Conservation (phyloP, 345 rosid species). For the Arabidopsis arenosa region DNA sequence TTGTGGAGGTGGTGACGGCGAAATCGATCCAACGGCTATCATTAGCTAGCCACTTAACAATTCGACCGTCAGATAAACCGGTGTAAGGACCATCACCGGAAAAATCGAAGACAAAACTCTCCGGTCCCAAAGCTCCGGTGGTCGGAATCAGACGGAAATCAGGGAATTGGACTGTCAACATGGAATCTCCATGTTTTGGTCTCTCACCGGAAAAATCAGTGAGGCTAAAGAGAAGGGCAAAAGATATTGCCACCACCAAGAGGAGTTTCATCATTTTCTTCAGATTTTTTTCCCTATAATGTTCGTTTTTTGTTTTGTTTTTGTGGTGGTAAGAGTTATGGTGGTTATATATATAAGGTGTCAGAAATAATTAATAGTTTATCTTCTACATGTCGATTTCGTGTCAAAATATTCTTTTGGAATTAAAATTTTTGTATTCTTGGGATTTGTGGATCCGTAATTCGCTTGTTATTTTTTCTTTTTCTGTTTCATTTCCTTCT, state of each 20-base stretch:
- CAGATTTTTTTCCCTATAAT: neutral
- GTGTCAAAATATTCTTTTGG: conserved; percentile 12
- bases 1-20: conserved; percentile 62
- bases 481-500: no score
- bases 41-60: conserved; percentile 63
- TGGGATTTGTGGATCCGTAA: conserved; percentile 23
- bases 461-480: conserved; percentile 1
- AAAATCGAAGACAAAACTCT: conserved; percentile 63
- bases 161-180: conserved; percentile 26
- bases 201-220: conserved; percentile 20
- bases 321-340: conserved; percentile 22
- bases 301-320: neutral
- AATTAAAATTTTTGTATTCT: conserved; percentile 1
- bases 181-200: conserved; percentile 38
- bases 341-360: conserved; percentile 18
- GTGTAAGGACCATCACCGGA: conserved; percentile 67
- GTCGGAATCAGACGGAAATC: conserved; percentile 37
- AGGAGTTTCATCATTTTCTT: conserved; percentile 26
- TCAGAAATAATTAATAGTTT: conserved; percentile 30
- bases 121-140: conserved; percentile 63
- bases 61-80: conserved; percentile 70
- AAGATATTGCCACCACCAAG: conserved; percentile 26
- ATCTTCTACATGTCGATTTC: conserved; percentile 36
- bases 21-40: conserved; percentile 64
- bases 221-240: conserved; percentile 20